Evolutionary conservation across 1,139 yeast genomes (phyloP), one percentile per base, ranked within the genome.

Genomic region (Geotrichum fermentans): DNA sequence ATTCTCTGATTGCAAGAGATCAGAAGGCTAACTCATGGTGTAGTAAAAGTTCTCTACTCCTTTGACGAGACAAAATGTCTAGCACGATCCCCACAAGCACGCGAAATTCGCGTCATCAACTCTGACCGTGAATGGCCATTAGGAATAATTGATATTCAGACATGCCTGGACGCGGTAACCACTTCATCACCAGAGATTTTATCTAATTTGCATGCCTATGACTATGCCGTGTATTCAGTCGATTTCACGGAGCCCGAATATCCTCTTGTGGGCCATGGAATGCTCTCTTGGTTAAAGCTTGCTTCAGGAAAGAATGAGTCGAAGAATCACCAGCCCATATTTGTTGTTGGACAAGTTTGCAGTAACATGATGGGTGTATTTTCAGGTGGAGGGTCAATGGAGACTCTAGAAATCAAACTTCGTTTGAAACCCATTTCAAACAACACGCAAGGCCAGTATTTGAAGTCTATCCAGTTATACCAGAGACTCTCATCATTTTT

Each of bases 201-300:
- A 13, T 58, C 66, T 2, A 57, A 58, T 24, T 56, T 62, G 13
- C 53, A 58, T 28, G 45, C 52, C 11, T 45, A 55, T 16, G 74
- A 70, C 47, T 71, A 62, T 54, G 67, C 70, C 16, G 72, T 70
- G 3, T 71, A 70, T 51, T 61, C 72, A 2, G 62, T 58, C n/a
- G 74, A 70, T 55, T 64, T 60, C 53, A 60, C 70, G 11, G 74
- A 70, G 54, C 61, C 62, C 5, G 71, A 61, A 47, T 53, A 55
- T 41, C 73, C 74, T 6, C 54, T 65, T 35, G 71, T 69, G 37
- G 72, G 73, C 16, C 73, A 71, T 52, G 74, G 74, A n/a, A 56
- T 64, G 53, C 40, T 50, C 24, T 45, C 52, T 14, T 49, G 52
- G 52, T 28, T 49, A 13, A 30, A 42, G 13, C 41, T 50, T 16